Evolutionary conservation across 225 moss, liverwort and hornwort genomes (phyloP).

Genomic region (Anthoceros angustus): DNA sequence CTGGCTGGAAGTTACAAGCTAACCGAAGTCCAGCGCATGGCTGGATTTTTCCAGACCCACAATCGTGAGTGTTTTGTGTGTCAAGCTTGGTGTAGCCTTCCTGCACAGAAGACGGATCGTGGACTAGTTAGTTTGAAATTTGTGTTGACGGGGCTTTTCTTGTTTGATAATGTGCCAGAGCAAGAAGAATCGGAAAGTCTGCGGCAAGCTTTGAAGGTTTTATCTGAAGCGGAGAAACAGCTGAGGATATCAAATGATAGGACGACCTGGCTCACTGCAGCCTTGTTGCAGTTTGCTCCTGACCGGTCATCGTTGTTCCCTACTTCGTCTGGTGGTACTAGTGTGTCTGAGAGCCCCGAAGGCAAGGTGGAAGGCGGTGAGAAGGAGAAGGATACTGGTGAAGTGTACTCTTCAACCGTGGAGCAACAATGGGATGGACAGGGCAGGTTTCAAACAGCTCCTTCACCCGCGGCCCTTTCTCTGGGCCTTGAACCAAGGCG

Average conservation of each 20-base stretch:
- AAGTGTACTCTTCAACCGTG: neutral
- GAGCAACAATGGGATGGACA: neutral
- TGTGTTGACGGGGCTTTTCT: no score
- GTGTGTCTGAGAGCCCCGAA: slow-evolving; percentile 36
- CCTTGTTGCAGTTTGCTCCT: slow-evolving; percentile 79
- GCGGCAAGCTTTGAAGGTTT: slow-evolving; percentile 56
- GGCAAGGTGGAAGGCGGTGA: neutral
- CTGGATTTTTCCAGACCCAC: slow-evolving; percentile 41
- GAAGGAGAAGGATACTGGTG: neutral
- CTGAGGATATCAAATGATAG: slow-evolving; percentile 52
- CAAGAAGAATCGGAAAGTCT: slow-evolving; percentile 66
- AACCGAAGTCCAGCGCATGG: slow-evolving; percentile 35
- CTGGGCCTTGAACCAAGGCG: neutral
- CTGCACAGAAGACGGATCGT: neutral
- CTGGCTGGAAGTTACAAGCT: slow-evolving; percentile 53
- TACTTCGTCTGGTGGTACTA: slow-evolving; percentile 46
- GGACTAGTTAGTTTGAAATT: no score
- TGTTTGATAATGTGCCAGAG: neutral
- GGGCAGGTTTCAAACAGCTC: neutral
- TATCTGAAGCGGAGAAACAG: slow-evolving; percentile 82
- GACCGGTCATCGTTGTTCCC: slow-evolving; percentile 52
- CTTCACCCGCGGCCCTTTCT: neutral
- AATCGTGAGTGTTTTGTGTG: slow-evolving; percentile 16
- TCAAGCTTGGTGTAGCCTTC: neutral
- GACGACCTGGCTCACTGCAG: slow-evolving; percentile 74